Base-by-base conservation (phyloP, 2,329 filamentous ascomycete genomes). In the Sarocladiaceae sp. region DNA sequence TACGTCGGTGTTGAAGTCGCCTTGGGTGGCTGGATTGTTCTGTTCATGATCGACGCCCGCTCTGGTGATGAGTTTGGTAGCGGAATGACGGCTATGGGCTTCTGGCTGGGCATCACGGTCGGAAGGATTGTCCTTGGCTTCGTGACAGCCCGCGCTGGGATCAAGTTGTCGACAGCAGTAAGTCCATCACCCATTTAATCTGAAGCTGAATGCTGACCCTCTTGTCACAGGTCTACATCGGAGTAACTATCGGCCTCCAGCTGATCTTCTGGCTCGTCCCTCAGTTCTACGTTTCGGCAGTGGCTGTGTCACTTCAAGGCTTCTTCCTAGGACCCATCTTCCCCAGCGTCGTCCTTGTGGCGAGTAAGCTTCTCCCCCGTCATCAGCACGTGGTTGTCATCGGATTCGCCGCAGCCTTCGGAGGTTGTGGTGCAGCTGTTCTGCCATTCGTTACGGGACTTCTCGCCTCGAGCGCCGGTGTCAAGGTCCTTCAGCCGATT, bases 191-290 rank as follows among this genome's bases (percentile, higher is more conserved):
- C 15, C 33, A n/a, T n/a, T n/a, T n/a, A n/a, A n/a, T n/a, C n/a
- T n/a, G n/a, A n/a, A n/a, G n/a, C n/a, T n/a, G n/a, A n/a, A n/a
- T n/a, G n/a, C n/a, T n/a, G n/a, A n/a, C n/a, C n/a, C n/a, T n/a
- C n/a, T n/a, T n/a, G n/a, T n/a, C n/a, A n/a, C 16, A 39, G 34
- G 65, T 72, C 21, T 91, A 91, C 61, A 72, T 89, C 3, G 64
- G 75, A 3, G 57, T 80, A 12, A 73, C 78, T 3, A 80, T 88
- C 57, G 79, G 58, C 0, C 69, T 87, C 6, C 77, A 88, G 53
- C 72, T 91, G 1, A 62, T 90, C 34, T 86, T 91, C 66, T 91
- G 86, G 85, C 79, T 91, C 2, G 82, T 91, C 0, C 86, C 86
- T 0, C 75, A 82, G 41, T 88, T 90, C 58, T 77, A 85, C 55